A percentile compares a stretch with the other conserved stretches of the same genome.
phyloP scores from a whole-genome alignment of 768 basidiomycete genomes.

The Leccinum boreale region DNA sequence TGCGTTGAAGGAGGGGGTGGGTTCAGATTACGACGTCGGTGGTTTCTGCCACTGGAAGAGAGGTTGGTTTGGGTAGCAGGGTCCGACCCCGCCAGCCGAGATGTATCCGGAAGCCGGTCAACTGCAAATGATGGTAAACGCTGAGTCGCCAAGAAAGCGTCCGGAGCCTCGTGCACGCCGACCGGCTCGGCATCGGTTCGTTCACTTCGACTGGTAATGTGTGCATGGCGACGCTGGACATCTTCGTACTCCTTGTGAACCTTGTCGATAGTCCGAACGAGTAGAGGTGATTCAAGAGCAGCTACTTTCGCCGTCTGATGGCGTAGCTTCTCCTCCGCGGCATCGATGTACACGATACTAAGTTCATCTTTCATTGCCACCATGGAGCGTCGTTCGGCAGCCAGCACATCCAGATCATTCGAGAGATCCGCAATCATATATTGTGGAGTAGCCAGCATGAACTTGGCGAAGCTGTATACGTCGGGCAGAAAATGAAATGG shows the following conservation, averaged over 20 bases:
- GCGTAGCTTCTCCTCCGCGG: constrained; percentile 71
- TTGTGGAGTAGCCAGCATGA: constrained; percentile 92
- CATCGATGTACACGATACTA: constrained; percentile 75
- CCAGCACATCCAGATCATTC: constrained; percentile 69
- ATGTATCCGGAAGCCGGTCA: constrained; percentile 3
- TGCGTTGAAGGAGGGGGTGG: constrained; percentile 85
- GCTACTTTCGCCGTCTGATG: constrained; percentile 76
- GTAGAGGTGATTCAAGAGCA: constrained; percentile 67
- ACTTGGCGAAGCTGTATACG: constrained; percentile 81
- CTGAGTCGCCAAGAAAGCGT: constrained; percentile 54
- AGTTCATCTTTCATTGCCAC: constrained; percentile 71
- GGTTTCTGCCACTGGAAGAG: constrained; percentile 36
- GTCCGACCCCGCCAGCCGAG: constrained; percentile 4
- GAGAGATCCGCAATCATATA: constrained; percentile 76
- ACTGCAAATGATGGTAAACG: constrained; percentile 16
- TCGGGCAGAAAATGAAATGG: constrained; percentile 97
- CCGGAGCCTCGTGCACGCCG: constrained; percentile 44
- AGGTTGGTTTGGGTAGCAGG: constrained; percentile 2
- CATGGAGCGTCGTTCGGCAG: constrained; percentile 63
- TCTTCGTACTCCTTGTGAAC: constrained; percentile 55
- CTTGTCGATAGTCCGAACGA: constrained; percentile 64
- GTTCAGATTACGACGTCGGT: constrained; percentile 74
- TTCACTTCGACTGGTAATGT: constrained; percentile 17
- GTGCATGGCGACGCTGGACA: constrained; percentile 41
- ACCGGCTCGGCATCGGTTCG: constrained; percentile 14